Evolutionary conservation across 164 flowering plant genomes (phyloP), one percentile per base, ranked within the genome.

Genomic region (Kalanchoe fedtschenkoi): DNA sequence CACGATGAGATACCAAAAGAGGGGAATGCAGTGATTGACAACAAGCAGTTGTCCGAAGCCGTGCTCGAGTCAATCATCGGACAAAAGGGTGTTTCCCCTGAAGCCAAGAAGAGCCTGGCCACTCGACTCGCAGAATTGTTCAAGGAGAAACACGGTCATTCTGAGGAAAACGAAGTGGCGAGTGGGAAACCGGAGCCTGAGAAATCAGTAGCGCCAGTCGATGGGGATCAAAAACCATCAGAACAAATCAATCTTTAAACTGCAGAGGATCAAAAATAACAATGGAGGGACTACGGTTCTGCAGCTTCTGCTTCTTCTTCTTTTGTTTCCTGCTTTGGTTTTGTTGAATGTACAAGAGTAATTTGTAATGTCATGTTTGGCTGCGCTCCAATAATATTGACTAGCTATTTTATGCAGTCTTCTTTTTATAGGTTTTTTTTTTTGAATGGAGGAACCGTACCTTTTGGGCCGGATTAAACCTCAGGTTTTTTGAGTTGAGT

Each of bases 41-140:
- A 58, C 61, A 32, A 58, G 11, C 26, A 58, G 39, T 22, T 58
- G 17, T 33, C 39, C 4, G 26, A 35, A 13, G 39, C 39, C 3
- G 41, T 58, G 5, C 37, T 58, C 0, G 61, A 58, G 61, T 33
- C 61, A 19, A 58, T 58, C 26, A 58, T 58, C 5, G 61, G 61
- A 33, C 22, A 58, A 5, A 58, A 58, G 37, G 61, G 61, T 58
- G 61, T 58, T 17, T 58, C 61, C 60, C 61, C 61, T 4, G 61
- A 33, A 58, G 41, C 61, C 41, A 58, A 33, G 61, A 58, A 58
- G 60, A 56, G 61, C 10, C 26, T 58, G 24, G 39, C 61, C 39
- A 19, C 61, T 5, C 37, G 61, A 15, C 17, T 58, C 9, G 26
- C 61, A 15, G 22, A 58, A 21, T 34, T 58, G 39, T 58, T 58